These are phyloP conservation scores for Musa troglodytarum DNA, from an alignment of 176 grass and related monocot species.

Conservation along the genomic window DNA sequence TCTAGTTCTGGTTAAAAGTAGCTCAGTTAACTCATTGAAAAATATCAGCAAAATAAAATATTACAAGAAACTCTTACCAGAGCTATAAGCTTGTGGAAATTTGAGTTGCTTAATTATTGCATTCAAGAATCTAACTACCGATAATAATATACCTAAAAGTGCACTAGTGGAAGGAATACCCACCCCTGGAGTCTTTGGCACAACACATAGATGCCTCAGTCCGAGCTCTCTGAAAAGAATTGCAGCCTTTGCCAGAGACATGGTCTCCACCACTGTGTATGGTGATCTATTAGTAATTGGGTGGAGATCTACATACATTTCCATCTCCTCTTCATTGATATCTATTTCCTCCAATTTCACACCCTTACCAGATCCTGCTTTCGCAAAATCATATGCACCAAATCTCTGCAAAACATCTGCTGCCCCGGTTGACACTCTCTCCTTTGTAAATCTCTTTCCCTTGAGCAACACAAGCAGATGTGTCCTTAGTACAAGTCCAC, in stretches of 20 bases:
- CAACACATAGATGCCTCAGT: conserved; percentile 54
- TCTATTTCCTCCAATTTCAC: conserved; percentile 39
- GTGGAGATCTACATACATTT: conserved; percentile 62
- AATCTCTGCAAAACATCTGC: conserved; percentile 40
- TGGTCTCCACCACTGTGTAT: conserved; percentile 54
- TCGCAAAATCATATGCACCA: conserved; percentile 51
- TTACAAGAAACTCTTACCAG: too few relatives aligned
- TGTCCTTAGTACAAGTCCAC: conserved; percentile 49
- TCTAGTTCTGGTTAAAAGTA: too few relatives aligned
- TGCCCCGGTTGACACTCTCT: conserved; percentile 27
- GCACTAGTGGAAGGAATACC: neutral
- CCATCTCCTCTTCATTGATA: conserved; percentile 46
- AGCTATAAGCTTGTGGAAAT: too few relatives aligned
- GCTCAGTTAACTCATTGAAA: too few relatives aligned
- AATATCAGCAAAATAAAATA: too few relatives aligned
- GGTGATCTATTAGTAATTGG: conserved; percentile 56
- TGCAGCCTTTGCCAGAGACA: conserved; percentile 58
- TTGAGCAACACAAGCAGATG: conserved; percentile 57
- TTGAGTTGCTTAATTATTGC: too few relatives aligned
- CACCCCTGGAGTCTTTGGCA: conserved; percentile 53
- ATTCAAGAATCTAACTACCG: too few relatives aligned
- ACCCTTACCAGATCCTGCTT: conserved; percentile 49
- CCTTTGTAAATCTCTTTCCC: conserved; percentile 32
- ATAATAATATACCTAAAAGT: too few relatives aligned
- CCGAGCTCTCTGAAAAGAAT: conserved; percentile 55